These are phyloP conservation scores for Kurtzmaniella fragi DNA, from an alignment of 805 yeast species.

Conservation along the genomic window DNA sequence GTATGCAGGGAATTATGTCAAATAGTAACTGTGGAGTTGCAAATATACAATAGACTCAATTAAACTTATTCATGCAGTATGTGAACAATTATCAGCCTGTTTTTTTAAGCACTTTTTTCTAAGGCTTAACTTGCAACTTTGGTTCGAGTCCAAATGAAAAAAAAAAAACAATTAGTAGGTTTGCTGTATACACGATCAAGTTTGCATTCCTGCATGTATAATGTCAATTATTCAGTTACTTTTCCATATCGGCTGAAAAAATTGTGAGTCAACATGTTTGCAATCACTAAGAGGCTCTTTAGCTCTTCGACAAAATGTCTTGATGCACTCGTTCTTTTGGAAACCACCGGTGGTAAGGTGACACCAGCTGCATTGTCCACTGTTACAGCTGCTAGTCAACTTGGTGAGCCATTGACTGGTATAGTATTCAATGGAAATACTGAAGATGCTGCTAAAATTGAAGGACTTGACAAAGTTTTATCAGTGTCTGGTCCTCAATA, in stretches of 20 bases:
- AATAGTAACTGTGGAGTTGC: too few relatives aligned
- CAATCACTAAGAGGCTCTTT: conserved; percentile 37
- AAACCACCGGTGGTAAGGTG: conserved; percentile 50
- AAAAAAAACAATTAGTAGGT: too few relatives aligned
- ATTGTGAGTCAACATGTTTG: conserved; percentile 1
- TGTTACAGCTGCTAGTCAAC: conserved; percentile 68
- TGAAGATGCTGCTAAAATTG: conserved; percentile 48
- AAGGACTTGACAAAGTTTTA: conserved; percentile 51
- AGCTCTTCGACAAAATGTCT: conserved; percentile 27
- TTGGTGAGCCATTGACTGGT: conserved; percentile 80
- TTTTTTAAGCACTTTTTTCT: too few relatives aligned
- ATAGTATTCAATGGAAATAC: conserved; percentile 63
- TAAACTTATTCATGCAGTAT: too few relatives aligned
- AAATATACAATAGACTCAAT: neutral
- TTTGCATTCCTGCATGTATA: too few relatives aligned
- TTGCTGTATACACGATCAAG: too few relatives aligned
- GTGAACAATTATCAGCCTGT: too few relatives aligned
- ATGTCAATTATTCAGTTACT: too few relatives aligned
- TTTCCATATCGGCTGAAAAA: too few relatives aligned
- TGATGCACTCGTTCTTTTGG: conserved; percentile 71
- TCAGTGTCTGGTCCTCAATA: conserved; percentile 55
- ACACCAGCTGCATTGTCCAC: conserved; percentile 69
- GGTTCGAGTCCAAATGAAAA: too few relatives aligned
- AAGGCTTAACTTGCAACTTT: too few relatives aligned
- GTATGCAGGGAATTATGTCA: too few relatives aligned